Evolutionary conservation across 768 basidiomycete genomes (phyloP), one percentile per base, ranked within the genome.

Genomic region (Suillus variegatus): DNA sequence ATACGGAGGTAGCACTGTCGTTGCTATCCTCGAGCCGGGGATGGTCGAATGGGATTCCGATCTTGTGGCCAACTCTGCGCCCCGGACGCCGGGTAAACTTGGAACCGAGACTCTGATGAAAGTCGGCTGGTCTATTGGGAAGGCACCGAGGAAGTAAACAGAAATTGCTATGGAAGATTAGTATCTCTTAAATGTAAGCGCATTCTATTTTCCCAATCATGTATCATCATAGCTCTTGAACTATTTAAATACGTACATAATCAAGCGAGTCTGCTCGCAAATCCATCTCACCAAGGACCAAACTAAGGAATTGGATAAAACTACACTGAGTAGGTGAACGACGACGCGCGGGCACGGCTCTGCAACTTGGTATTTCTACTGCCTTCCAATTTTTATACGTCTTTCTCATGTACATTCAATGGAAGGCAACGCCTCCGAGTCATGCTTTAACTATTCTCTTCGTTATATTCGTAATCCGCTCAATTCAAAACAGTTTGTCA

Each of bases 1-100:
- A 35, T 93, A 93, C 71, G 92, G 92, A 1, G 92, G 92, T n/a
- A 90, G 88, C 69, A 93, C 92, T 2, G 67, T 88, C 40, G 82
- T 92, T 36, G 80, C 74, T 22, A 72, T 92, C 20, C 90, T 90
- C 75, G 87, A 88, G 4, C 77, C 77, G 40, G 82, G 83, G 28
- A 70, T 83, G 5, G 74, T 85, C 47, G 72, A 82, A 80, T 88
- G 87, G 66, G 90, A 92, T 68, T 74, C 81, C 6, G 92, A 94
- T 73, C 72, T 94, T 57, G 67, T 86, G 35, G 66, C 72, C 46
- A 86, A 86, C 70, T 91, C 90, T 56, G 18, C 40, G 13, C 56
- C 12, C 2, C 7, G 6, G 4, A 18, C 32, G 16, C 36, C 6
- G 13, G 49, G 62, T 41, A 70, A 74, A 49, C 81, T 82, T 20